A percentile compares a stretch with the other conserved stretches of the same genome.
Evolutionary conservation across 2,329 filamentous ascomycete species (phyloP).

Genomic region (Aureobasidium sp.): DNA sequence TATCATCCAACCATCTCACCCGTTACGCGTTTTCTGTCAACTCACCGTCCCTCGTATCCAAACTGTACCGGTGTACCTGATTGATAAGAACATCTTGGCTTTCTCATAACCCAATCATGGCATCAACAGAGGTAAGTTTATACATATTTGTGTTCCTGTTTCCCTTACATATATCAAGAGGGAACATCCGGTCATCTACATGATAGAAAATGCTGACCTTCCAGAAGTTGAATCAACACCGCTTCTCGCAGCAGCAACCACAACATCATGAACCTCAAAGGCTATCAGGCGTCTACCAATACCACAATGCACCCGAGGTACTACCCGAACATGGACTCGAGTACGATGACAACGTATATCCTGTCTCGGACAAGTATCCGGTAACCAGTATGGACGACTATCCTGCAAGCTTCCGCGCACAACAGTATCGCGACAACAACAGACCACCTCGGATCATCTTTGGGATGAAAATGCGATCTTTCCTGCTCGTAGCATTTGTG

Average conservation of each 20-base stretch:
- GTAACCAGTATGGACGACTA: slow-evolving; percentile 19
- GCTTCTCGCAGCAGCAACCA: background rate
- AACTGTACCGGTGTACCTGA: background rate
- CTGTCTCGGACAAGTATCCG: slow-evolving; percentile 29
- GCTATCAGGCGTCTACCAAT: slow-evolving; percentile 29
- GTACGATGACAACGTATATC: slow-evolving; percentile 28
- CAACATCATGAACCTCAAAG: background rate
- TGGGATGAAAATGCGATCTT: slow-evolving; percentile 29
- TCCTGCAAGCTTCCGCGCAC: slow-evolving; percentile 13
- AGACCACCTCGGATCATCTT: slow-evolving; percentile 30
- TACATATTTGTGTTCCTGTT: background rate
- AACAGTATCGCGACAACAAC: slow-evolving; percentile 20
- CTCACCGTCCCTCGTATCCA: background rate
- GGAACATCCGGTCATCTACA: background rate
- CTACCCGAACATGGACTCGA: slow-evolving; percentile 30
- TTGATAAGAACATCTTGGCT: slow-evolving; percentile 2
- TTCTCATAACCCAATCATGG: background rate
- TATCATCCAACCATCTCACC: background rate
- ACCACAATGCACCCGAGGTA: slow-evolving; percentile 31
- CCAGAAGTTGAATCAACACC: slow-evolving; percentile 13
- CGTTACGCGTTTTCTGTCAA: slow-evolving; percentile 8
- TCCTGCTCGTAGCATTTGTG: slow-evolving; percentile 24
- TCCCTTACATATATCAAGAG: background rate
- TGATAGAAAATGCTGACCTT: background rate
- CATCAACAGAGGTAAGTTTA: slow-evolving; percentile 1